Conservation (phyloP, 352 stramenopile genomes). For the Pythium periplocum region DNA sequence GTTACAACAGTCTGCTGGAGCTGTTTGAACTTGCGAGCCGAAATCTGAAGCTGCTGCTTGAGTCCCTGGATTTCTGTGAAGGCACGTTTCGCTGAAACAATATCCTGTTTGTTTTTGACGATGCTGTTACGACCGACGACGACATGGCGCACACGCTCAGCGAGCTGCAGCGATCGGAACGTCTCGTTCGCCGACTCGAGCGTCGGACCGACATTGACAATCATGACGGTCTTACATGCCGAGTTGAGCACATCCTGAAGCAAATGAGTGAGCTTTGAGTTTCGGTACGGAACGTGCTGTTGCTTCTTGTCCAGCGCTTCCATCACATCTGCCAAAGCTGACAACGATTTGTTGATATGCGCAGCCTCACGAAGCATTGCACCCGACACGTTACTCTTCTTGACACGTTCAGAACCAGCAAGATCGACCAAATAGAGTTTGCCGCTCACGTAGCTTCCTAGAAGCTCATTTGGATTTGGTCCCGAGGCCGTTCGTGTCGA, state of each 20-base stretch:
- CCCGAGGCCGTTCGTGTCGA: slow-evolving; percentile 32
- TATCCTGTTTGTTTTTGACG: slow-evolving; percentile 82
- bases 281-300: slow-evolving; percentile 93
- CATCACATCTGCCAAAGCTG: slow-evolving; percentile 91
- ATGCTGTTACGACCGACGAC: slow-evolving; percentile 77
- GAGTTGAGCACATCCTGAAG: slow-evolving; percentile 91
- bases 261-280: slow-evolving; percentile 98
- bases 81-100: slow-evolving; percentile 89
- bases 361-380: slow-evolving; percentile 73
- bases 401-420: slow-evolving; percentile 90
- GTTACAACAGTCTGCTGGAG: slow-evolving; percentile 89
- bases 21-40: slow-evolving; percentile 80
- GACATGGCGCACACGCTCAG: slow-evolving; percentile 74
- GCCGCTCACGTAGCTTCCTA: slow-evolving; percentile 58
- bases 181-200: slow-evolving; percentile 82
- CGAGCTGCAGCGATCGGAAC: slow-evolving; percentile 85
- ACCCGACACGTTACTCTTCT: slow-evolving; percentile 86
- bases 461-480: slow-evolving; percentile 24
- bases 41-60: slow-evolving; percentile 88
- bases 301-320: slow-evolving; percentile 89
- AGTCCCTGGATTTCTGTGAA: slow-evolving; percentile 93
- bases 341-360: slow-evolving; percentile 89
- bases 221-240: slow-evolving; percentile 93
- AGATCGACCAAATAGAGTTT: slow-evolving; percentile 92
- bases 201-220: slow-evolving; percentile 88